phyloP scores from a whole-genome alignment of 495 filamentous ascomycete species.

The Penicillium egyptiacum region DNA sequence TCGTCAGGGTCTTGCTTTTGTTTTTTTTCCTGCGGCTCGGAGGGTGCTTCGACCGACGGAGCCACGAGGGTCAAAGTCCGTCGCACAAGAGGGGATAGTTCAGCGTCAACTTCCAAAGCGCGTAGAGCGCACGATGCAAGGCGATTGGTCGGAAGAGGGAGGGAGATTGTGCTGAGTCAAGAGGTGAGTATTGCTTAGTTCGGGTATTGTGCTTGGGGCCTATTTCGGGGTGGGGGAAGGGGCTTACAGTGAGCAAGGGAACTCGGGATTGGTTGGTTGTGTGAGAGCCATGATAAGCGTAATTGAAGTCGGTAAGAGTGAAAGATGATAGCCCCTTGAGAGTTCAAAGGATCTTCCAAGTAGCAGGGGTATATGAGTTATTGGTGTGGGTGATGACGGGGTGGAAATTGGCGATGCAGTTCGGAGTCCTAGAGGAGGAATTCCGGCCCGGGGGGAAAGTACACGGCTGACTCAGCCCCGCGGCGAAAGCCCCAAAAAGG shows the following conservation, averaged over 20 bases:
- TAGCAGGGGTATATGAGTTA: not conserved
- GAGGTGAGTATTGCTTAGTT: not conserved
- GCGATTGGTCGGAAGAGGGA: constrained; percentile 80
- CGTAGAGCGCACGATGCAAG: constrained; percentile 75
- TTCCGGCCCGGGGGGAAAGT: not conserved
- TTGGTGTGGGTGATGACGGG: not conserved
- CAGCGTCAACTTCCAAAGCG: constrained; percentile 80
- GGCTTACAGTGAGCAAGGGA: constrained; percentile 71
- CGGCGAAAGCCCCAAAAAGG: not conserved
- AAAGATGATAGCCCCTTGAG: not conserved
- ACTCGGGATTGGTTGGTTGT: constrained; percentile 49
- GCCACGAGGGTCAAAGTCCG: constrained; percentile 63
- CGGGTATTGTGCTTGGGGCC: not conserved
- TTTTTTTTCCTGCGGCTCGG: constrained; percentile 30
- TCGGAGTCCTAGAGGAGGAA: not conserved
- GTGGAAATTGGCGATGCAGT: constrained; percentile 5
- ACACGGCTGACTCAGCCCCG: constrained; percentile 5
- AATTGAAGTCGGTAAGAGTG: not conserved
- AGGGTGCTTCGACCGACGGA: constrained; percentile 20
- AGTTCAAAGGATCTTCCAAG: not conserved
- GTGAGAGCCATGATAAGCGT: constrained; percentile 22
- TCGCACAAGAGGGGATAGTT: constrained; percentile 79
- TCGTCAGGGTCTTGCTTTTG: constrained; percentile 37
- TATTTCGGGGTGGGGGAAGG: constrained; percentile 2
- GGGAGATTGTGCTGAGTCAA: constrained; percentile 62